Evolutionary conservation across 176 grass and related monocot genomes (phyloP).

Genomic region (Aegilops speltoides): DNA sequence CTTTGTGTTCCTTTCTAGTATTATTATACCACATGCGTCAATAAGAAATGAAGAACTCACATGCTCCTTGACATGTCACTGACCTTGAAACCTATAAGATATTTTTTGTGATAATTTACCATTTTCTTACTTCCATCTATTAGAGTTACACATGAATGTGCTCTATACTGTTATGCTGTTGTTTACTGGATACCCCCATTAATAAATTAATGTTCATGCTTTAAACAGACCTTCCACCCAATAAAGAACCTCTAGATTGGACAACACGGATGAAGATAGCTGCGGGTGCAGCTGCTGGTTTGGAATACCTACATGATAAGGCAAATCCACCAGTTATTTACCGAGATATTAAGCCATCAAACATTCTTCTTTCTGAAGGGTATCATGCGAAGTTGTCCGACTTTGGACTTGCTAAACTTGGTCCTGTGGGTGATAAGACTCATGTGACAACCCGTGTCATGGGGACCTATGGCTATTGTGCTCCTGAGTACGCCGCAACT

Average conservation of each 20-base stretch:
- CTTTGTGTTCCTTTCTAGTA: not conserved
- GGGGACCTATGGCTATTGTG: conserved; percentile 85
- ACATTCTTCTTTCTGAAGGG: conserved; percentile 73
- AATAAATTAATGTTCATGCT: not conserved
- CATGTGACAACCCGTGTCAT: conserved; percentile 87
- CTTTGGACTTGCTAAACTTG: conserved; percentile 84
- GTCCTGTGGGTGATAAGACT: conserved; percentile 74
- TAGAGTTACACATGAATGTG: not conserved
- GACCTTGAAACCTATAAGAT: not conserved
- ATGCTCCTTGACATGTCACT: not conserved
- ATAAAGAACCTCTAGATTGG: conserved; percentile 67
- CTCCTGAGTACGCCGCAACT: conserved; percentile 73
- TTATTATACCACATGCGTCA: not conserved
- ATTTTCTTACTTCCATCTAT: conserved; percentile 3
- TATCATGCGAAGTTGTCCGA: conserved; percentile 76
- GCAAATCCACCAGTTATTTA: conserved; percentile 71
- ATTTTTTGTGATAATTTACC: conserved; percentile 1
- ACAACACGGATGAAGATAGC: conserved; percentile 78
- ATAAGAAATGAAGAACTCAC: not conserved
- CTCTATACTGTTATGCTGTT: not conserved
- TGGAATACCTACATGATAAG: conserved; percentile 74
- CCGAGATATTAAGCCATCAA: conserved; percentile 82
- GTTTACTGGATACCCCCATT: not conserved
- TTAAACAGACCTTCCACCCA: conserved; percentile 50
- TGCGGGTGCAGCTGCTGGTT: conserved; percentile 69